phyloP scores from a whole-genome alignment of 2,329 filamentous ascomycete species.

The Boeremia exigua region DNA sequence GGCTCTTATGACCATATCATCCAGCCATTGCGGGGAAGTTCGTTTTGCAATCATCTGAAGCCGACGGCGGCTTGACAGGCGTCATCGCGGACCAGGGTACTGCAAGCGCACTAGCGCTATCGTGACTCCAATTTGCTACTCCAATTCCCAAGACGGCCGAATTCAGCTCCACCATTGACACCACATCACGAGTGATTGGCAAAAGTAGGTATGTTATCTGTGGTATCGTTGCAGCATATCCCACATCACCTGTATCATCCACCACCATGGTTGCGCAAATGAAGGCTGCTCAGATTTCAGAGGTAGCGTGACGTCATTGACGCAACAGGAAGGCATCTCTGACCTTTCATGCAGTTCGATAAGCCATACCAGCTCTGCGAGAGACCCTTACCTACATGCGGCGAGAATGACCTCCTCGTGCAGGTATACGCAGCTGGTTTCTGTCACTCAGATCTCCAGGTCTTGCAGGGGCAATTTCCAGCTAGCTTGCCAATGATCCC shows the following conservation, averaged over 20 bases:
- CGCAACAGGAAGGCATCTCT: not conserved
- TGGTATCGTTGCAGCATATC: not conserved
- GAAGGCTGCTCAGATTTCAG: conserved; percentile 28
- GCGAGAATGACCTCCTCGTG: conserved; percentile 29
- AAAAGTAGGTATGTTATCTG: not conserved
- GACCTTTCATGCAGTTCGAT: conserved; percentile 17
- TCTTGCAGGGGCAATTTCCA: conserved; percentile 31
- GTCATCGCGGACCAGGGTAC: conserved; percentile 9
- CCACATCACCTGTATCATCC: not conserved
- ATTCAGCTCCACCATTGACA: not conserved
- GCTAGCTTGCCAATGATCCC: conserved; percentile 37
- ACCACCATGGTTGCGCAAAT: conserved; percentile 17
- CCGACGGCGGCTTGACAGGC: conserved; percentile 12
- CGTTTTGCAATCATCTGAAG: conserved; percentile 9
- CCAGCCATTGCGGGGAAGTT: conserved; percentile 20
- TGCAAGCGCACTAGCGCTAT: not conserved
- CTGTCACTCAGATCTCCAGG: conserved; percentile 38
- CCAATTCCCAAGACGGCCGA: conserved; percentile 5
- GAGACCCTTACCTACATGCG: conserved; percentile 22
- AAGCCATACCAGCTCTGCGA: conserved; percentile 26
- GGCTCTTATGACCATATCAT: conserved; percentile 12
- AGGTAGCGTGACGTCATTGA: conserved; percentile 22
- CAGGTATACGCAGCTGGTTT: conserved; percentile 35
- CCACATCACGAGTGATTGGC: not conserved
- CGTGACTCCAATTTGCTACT: conserved; percentile 2